Conservation (phyloP, 305 asterid species). For the Coffea humblotiana region DNA sequence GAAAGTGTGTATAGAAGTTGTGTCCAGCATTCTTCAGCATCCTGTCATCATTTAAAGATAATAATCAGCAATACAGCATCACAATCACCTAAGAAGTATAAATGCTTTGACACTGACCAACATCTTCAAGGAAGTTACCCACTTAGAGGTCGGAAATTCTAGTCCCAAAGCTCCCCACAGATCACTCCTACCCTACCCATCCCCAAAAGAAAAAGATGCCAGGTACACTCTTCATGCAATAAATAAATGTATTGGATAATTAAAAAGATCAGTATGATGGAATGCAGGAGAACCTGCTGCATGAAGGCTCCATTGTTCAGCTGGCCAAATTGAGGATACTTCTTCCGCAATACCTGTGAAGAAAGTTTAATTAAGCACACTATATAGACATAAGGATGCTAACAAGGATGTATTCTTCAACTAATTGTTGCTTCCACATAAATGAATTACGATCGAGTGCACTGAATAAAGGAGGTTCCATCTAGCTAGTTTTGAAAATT, state of each 20-base stretch:
- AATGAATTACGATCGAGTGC: no score
- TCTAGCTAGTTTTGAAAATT: no score
- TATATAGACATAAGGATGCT: not conserved
- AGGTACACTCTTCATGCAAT: not conserved
- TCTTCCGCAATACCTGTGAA: slow-evolving; percentile 77
- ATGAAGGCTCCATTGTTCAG: slow-evolving; percentile 90
- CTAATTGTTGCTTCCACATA: no score
- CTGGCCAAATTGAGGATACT: slow-evolving; percentile 98
- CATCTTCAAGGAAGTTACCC: not conserved
- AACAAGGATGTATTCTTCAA: not conserved
- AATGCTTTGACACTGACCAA: not conserved
- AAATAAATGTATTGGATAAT: slow-evolving; percentile 11
- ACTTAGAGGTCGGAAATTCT: not conserved
- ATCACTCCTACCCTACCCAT: not conserved
- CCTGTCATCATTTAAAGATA: slow-evolving; percentile 47
- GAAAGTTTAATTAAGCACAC: slow-evolving; percentile 2
- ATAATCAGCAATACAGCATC: slow-evolving; percentile 13
- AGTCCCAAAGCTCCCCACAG: not conserved
- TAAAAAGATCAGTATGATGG: slow-evolving; percentile 10
- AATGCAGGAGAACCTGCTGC: slow-evolving; percentile 75
- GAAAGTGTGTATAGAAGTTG: slow-evolving; percentile 90
- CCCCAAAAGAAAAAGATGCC: not conserved
- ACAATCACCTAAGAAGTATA: not conserved
- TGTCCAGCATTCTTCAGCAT: slow-evolving; percentile 99
- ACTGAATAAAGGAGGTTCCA: no score